A percentile compares a stretch with the other conserved stretches of the same genome.
Conservation (phyloP, 208 protist species). For the Novymonas esmeraldas region DNA sequence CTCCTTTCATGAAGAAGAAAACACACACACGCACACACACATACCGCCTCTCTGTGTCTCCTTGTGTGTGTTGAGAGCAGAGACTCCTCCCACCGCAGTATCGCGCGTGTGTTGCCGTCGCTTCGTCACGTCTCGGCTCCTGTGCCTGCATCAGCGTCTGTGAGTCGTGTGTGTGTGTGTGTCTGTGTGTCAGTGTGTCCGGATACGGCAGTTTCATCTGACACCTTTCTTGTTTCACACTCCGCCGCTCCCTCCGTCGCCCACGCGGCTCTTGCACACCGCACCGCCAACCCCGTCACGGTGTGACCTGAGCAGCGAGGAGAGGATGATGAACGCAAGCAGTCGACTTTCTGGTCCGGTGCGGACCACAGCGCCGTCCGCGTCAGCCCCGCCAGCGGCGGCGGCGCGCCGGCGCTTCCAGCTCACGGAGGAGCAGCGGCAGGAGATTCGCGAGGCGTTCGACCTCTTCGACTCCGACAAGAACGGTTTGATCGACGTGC, state of each 20-base stretch:
- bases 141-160: not conserved
- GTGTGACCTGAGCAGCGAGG: not conserved
- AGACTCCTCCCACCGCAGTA: no score
- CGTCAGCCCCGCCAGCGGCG: conserved; percentile 29
- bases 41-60: no score
- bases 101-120: not conserved
- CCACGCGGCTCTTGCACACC: not conserved
- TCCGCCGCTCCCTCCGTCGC: not conserved
- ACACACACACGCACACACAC: not conserved
- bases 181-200: not conserved
- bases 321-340: conserved; percentile 28
- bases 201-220: no score
- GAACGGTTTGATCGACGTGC: conserved; percentile 96
- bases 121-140: not conserved
- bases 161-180: not conserved
- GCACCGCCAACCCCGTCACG: not conserved
- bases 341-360: conserved; percentile 40
- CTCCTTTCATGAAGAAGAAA: not conserved
- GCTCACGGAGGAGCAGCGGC: conserved; percentile 98
- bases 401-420: conserved; percentile 89
- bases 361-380: conserved; percentile 44
- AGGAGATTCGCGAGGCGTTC: conserved; percentile 99
- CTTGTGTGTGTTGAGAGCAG: no score
- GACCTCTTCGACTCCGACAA: conserved; percentile 98
- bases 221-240: not conserved